phyloP scores from a whole-genome alignment of 306 rosid genomes.

The Carpinus viminea region DNA sequence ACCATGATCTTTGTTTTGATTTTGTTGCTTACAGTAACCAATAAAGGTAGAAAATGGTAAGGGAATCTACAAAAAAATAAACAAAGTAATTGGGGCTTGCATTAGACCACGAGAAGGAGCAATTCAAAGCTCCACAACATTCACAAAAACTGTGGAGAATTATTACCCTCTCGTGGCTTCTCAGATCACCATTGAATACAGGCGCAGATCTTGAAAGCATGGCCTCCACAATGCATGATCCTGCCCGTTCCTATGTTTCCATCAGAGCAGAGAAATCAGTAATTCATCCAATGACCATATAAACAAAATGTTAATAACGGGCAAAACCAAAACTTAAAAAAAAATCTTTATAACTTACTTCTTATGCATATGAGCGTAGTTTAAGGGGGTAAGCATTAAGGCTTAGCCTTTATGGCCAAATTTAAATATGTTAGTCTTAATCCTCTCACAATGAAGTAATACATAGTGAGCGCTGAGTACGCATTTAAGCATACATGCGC shows the following conservation, averaged over 20 bases:
- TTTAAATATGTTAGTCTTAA: not conserved
- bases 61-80: conserved; percentile 55
- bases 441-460: not conserved
- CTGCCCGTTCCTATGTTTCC: conserved; percentile 59
- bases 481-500: not conserved
- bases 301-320: not conserved
- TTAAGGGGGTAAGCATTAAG: not conserved
- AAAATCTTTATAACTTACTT: not conserved
- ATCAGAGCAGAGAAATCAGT: conserved; percentile 5
- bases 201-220: conserved; percentile 80
- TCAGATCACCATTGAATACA: conserved; percentile 83
- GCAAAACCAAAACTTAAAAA: not conserved
- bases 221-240: conserved; percentile 78
- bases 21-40: conserved; percentile 59
- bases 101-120: conserved; percentile 1
- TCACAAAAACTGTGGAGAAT: not conserved
- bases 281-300: not conserved
- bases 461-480: not conserved
- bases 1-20: conserved; percentile 34
- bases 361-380: not conserved
- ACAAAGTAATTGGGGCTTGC: conserved; percentile 11
- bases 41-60: conserved; percentile 74
- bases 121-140: conserved; percentile 4
- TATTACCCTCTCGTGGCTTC: conserved; percentile 87
- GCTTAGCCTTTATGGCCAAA: not conserved